Conservation (phyloP, 2,329 filamentous ascomycete genomes). For the Endoconidiophora polonica region DNA sequence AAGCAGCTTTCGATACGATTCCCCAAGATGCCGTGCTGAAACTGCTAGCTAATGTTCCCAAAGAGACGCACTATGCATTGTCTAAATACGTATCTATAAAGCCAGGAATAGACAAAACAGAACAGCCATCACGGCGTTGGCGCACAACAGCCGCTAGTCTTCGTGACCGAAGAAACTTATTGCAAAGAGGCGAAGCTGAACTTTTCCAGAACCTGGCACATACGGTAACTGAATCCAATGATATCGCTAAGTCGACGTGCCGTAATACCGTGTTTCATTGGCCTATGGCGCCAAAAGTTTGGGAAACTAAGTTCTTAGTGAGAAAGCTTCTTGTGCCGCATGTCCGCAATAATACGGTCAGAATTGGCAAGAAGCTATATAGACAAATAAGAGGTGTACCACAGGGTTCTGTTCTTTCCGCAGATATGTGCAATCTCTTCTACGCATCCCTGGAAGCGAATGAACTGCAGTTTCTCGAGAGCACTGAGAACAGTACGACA, state of each 20-base stretch:
- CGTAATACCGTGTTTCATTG: constrained; percentile 66
- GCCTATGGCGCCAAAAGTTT: constrained; percentile 38
- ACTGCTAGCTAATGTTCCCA: constrained; percentile 43
- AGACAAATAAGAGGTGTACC: constrained; percentile 80
- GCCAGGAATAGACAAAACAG: constrained; percentile 21
- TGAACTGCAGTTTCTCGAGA: constrained; percentile 46
- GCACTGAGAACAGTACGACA: background rate
- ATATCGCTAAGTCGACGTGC: constrained; percentile 21
- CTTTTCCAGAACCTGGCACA: background rate
- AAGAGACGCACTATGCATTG: constrained; percentile 48
- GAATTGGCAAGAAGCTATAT: constrained; percentile 76
- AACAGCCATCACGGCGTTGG: constrained; percentile 33
- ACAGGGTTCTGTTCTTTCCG: constrained; percentile 79
- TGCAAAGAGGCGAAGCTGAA: constrained; percentile 26
- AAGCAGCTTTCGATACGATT: constrained; percentile 88
- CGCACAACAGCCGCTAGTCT: constrained; percentile 31
- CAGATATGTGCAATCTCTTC: constrained; percentile 83
- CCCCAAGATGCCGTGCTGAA: constrained; percentile 59
- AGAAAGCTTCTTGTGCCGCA: constrained; percentile 61
- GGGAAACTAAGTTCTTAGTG: constrained; percentile 38
- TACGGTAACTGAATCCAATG: too few species aligned
- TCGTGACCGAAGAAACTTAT: constrained; percentile 27
- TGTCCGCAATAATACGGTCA: constrained; percentile 70
- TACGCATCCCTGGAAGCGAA: constrained; percentile 72
- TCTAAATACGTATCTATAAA: constrained; percentile 59